Evolutionary conservation across 2,329 filamentous ascomycete species (phyloP).

Genomic region (Leptographium wingfieldii): DNA sequence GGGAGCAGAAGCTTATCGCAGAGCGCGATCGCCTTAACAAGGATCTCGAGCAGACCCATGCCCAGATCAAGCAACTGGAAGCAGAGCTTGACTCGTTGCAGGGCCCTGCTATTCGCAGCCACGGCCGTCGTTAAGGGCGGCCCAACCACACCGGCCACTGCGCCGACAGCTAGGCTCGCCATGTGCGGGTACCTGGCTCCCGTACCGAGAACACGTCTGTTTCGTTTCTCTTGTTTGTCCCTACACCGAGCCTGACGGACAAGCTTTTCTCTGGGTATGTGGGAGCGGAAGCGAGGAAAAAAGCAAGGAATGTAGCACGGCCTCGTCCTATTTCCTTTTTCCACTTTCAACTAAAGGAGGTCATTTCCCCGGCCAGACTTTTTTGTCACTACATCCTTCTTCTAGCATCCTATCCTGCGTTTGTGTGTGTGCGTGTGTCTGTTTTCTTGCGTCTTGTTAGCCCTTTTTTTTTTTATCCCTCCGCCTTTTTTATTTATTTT

Average conservation of each 20-base stretch:
- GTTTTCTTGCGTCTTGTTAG: not conserved
- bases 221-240: not conserved
- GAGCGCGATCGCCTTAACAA: constrained; percentile 99
- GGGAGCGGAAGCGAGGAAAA: not conserved
- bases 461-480: constrained; percentile 12
- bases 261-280: not conserved
- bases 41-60: constrained; percentile 95
- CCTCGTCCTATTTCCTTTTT: not conserved
- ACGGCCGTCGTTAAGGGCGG: constrained; percentile 66
- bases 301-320: not conserved
- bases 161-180: not conserved
- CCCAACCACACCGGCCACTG: not conserved
- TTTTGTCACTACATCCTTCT: not conserved
- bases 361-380: not conserved
- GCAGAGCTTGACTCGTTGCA: constrained; percentile 88
- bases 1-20: constrained; percentile 99
- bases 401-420: constrained; percentile 1
- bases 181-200: not conserved
- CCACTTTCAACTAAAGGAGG: not conserved
- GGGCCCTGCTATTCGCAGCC: constrained; percentile 77
- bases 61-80: constrained; percentile 85
- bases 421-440: not conserved
- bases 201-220: not conserved
- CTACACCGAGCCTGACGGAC: not conserved
- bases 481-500: constrained; percentile 6